Conservation (phyloP, 2,329 filamentous ascomycete genomes). For the Alternaria sp. region DNA sequence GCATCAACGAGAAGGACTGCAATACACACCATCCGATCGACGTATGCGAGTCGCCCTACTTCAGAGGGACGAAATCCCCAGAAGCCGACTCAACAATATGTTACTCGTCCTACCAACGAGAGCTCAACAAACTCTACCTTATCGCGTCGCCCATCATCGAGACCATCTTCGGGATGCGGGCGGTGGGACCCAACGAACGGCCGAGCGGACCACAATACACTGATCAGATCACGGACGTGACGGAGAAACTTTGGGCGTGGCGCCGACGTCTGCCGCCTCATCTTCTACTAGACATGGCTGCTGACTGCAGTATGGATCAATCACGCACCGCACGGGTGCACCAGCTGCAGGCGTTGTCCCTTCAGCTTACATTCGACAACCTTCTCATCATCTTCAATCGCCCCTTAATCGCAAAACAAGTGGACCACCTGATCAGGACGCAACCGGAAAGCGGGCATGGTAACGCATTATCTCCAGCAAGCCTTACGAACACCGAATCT, state of each 20-base stretch:
- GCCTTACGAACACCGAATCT: neutral
- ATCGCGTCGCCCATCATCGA: conserved; percentile 41
- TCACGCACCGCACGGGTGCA: conserved; percentile 17
- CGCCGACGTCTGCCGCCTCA: conserved; percentile 28
- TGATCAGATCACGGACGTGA: conserved; percentile 23
- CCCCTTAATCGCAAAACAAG: conserved; percentile 49
- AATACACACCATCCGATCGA: conserved; percentile 45
- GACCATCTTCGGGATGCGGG: conserved; percentile 30
- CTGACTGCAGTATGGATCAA: conserved; percentile 22
- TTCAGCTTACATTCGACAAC: conserved; percentile 55
- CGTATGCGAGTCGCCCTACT: conserved; percentile 40
- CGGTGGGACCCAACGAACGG: conserved; percentile 8
- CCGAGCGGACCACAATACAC: conserved; percentile 15
- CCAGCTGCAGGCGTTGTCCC: conserved; percentile 49
- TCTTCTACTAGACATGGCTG: conserved; percentile 24
- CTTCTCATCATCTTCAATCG: conserved; percentile 52
- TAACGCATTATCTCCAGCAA: conserved; percentile 5
- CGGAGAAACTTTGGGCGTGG: conserved; percentile 30
- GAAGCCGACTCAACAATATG: conserved; percentile 5
- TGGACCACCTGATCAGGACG: conserved; percentile 34
- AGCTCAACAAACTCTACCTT: conserved; percentile 38
- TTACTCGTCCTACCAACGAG: conserved; percentile 23
- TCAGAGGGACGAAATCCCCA: conserved; percentile 6
- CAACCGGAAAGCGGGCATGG: conserved; percentile 12
- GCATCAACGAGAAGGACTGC: conserved; percentile 53